These are phyloP conservation scores for Pichia sp. DNA, from an alignment of 1,139 yeast genomes.

Conservation along the genomic window DNA sequence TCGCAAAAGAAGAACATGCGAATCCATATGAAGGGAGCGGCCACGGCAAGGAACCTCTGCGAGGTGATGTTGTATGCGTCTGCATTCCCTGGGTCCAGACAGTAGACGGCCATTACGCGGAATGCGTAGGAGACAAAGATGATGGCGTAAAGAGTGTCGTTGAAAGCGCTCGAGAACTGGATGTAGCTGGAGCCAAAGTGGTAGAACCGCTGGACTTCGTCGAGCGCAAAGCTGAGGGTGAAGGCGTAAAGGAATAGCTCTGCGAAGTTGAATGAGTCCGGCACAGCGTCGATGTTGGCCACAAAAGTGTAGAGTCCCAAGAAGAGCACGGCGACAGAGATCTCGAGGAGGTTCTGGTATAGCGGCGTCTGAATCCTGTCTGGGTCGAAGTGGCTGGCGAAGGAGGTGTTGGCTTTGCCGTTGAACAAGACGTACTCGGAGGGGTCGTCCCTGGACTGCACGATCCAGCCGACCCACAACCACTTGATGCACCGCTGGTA, in stretches of 20 bases:
- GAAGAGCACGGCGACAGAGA: slow-evolving; percentile 62
- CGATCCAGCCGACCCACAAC: slow-evolving; percentile 93
- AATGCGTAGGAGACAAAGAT: slow-evolving; percentile 51
- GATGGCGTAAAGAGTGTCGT: slow-evolving; percentile 61
- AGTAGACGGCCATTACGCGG: slow-evolving; percentile 47
- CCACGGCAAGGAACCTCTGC: slow-evolving; percentile 69
- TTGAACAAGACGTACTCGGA: slow-evolving; percentile 62
- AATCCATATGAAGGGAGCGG: slow-evolving; percentile 87
- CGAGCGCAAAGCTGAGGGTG: slow-evolving; percentile 61
- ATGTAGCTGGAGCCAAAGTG: slow-evolving; percentile 72
- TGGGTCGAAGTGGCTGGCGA: slow-evolving; percentile 72
- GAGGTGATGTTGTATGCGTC: slow-evolving; percentile 53
- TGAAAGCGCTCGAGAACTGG: slow-evolving; percentile 78
- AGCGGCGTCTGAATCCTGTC: slow-evolving; percentile 79
- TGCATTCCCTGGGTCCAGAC: slow-evolving; percentile 27
- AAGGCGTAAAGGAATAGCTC: slow-evolving; percentile 62
- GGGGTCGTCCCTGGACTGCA: slow-evolving; percentile 70
- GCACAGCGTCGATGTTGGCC: slow-evolving; percentile 46
- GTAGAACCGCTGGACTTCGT: slow-evolving; percentile 65
- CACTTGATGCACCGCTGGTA: slow-evolving; percentile 83
- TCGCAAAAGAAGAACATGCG: slow-evolving; percentile 72
- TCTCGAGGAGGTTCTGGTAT: slow-evolving; percentile 73
- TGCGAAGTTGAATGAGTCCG: slow-evolving; percentile 33
- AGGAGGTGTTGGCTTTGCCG: slow-evolving; percentile 52
- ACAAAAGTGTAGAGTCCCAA: slow-evolving; percentile 60